These are phyloP conservation scores for Fusarium gaditjirri DNA, from an alignment of 2,329 filamentous ascomycete species.

Conservation along the genomic window DNA sequence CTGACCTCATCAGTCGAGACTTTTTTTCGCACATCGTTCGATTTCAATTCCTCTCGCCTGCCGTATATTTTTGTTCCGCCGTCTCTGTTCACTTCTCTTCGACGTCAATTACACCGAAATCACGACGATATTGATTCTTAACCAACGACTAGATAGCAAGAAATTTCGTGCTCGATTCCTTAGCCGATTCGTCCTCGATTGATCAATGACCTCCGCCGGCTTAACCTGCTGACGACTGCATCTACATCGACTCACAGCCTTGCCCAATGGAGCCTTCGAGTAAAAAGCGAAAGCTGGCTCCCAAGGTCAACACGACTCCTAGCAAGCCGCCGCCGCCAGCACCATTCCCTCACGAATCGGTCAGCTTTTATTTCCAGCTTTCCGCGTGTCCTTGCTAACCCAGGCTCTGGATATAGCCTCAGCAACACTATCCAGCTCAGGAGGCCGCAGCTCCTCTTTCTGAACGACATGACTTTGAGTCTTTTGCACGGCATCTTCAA, in stretches of 20 bases:
- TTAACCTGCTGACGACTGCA: conserved; percentile 33
- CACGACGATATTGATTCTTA: conserved; percentile 5
- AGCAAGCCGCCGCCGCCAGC: conserved; percentile 47
- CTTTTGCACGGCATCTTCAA: conserved; percentile 73
- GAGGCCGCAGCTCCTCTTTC: conserved; percentile 53
- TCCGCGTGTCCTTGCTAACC: conserved; percentile 36
- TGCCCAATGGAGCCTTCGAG: conserved; percentile 55
- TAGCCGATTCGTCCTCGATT: conserved; percentile 11
- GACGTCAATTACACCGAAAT: conserved; percentile 19
- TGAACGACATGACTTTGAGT: conserved; percentile 72
- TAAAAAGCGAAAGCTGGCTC: conserved; percentile 58
- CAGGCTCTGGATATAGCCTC: conserved; percentile 36
- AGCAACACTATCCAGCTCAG: conserved; percentile 52
- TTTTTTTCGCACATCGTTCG: conserved; percentile 21
- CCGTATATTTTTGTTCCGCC: conserved; percentile 20
- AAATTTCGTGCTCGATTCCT: neutral
- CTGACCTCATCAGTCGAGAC: neutral
- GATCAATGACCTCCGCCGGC: conserved; percentile 41
- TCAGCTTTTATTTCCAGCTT: conserved; percentile 45
- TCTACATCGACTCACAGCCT: conserved; percentile 24
- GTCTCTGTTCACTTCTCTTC: conserved; percentile 22
- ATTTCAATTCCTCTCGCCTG: conserved; percentile 24
- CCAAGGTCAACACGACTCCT: conserved; percentile 51
- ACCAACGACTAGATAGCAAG: conserved; percentile 16
- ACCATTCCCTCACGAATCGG: conserved; percentile 50